A percentile compares a stretch with the other conserved stretches of the same genome.
These are phyloP conservation scores for Fulvia fulva DNA, from an alignment of 2,329 filamentous ascomycete genomes.

Conservation along the genomic window DNA sequence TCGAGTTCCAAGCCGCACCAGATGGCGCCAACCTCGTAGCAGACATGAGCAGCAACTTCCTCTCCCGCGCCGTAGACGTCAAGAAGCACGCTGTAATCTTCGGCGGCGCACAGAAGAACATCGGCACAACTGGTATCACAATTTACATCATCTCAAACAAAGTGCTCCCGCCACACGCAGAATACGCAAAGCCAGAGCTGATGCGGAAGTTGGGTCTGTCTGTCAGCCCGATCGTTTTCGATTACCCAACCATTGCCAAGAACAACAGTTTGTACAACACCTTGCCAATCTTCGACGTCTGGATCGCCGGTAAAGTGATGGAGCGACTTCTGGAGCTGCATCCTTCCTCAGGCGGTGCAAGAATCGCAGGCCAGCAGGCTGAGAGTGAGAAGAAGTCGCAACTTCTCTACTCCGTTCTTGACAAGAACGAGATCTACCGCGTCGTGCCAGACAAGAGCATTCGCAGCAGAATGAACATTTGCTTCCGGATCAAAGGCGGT, in stretches of 20 bases:
- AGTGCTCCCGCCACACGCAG: conserved; percentile 64
- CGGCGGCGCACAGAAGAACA: conserved; percentile 90
- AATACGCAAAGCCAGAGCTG: conserved; percentile 64
- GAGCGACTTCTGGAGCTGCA: conserved; percentile 65
- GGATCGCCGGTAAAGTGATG: conserved; percentile 84
- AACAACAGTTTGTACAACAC: conserved; percentile 97
- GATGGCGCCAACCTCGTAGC: conserved; percentile 70
- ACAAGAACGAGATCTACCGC: conserved; percentile 69
- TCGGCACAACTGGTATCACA: conserved; percentile 80
- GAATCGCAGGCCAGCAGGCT: conserved; percentile 70
- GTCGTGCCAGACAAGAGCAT: conserved; percentile 72
- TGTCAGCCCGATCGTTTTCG: conserved; percentile 72
- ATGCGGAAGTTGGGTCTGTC: conserved; percentile 72
- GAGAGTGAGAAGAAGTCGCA: conserved; percentile 70
- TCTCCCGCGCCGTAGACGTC: conserved; percentile 73
- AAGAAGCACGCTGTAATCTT: conserved; percentile 80
- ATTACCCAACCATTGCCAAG: conserved; percentile 81
- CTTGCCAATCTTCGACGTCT: conserved; percentile 90
- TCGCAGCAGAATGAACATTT: conserved; percentile 91
- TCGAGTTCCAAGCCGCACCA: conserved; percentile 79
- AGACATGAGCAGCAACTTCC: conserved; percentile 93
- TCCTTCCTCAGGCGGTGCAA: conserved; percentile 41
- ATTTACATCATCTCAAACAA: conserved; percentile 80
- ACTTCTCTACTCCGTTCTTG: conserved; percentile 72
- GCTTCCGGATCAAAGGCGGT: conserved; percentile 47